Evolutionary conservation across 163 green algal species (phyloP).

Genomic region (Scenedesmus sp.): DNA sequence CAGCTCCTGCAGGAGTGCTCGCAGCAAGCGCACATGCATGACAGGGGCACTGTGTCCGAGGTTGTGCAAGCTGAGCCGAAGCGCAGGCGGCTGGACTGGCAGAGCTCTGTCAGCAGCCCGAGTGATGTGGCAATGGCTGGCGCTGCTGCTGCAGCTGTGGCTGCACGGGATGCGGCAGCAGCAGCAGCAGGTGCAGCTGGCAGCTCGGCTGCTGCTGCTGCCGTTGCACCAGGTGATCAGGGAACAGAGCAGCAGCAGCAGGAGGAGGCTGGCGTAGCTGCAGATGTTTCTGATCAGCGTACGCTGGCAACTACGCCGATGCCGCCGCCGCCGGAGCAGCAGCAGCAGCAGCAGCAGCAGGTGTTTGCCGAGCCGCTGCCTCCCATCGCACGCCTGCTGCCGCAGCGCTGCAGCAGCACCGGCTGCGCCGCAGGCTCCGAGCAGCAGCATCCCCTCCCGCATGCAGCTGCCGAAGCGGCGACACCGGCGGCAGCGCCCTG

Average conservation of each 20-base stretch:
- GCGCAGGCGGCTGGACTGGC: not conserved
- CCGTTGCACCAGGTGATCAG: not conserved
- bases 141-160: constrained; percentile 7
- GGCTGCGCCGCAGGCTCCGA: not conserved
- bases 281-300: not conserved
- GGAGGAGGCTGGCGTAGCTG: not conserved
- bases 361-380: not conserved
- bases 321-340: too few species aligned
- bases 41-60: not conserved
- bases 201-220: constrained; percentile 2
- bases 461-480: constrained; percentile 23
- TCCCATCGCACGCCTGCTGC: not conserved
- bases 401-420: constrained; percentile 22
- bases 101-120: not conserved
- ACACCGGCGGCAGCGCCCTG: constrained; percentile 10
- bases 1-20: constrained; percentile 28
- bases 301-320: not conserved
- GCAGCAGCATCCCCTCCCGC: not conserved
- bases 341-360: constrained; percentile 15
- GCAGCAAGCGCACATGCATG: constrained; percentile 41
- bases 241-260: not conserved
- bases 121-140: not conserved
- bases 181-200: not conserved
- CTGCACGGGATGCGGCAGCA: not conserved
- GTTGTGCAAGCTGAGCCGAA: not conserved